These are phyloP conservation scores for Pholiota microspora DNA, from an alignment of 768 basidiomycete species.

Conservation along the genomic window DNA sequence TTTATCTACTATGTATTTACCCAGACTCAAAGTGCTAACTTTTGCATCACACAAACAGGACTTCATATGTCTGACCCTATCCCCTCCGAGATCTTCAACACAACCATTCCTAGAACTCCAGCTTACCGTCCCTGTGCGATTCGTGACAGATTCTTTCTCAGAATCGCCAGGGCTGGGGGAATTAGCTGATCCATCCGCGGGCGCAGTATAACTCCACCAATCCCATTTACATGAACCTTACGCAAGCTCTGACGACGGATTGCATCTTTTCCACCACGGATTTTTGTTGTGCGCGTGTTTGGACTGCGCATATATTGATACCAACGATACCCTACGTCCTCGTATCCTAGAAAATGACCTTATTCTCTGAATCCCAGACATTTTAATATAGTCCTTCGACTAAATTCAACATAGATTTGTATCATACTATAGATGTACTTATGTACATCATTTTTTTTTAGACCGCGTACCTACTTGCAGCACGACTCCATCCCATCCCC, in stretches of 20 bases:
- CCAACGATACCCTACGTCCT: background rate
- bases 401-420: too few species aligned
- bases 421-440: too few species aligned
- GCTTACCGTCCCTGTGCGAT: conserved; percentile 48
- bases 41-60: conserved; percentile 38
- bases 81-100: conserved; percentile 34
- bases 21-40: background rate
- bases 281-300: background rate
- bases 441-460: too few species aligned
- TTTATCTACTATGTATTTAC: background rate
- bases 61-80: conserved; percentile 49
- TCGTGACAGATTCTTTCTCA: conserved; percentile 57
- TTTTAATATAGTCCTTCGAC: background rate
- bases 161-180: conserved; percentile 18
- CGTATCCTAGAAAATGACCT: background rate
- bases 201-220: background rate
- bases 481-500: too few species aligned
- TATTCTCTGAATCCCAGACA: background rate
- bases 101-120: conserved; percentile 36
- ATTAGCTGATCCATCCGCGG: background rate
- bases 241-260: background rate
- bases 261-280: background rate
- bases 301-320: background rate
- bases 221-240: background rate
- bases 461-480: too few species aligned